A percentile compares a stretch with the other conserved stretches of the same genome.
These are phyloP conservation scores for Cicer cuneatum DNA, from an alignment of 306 rosid genomes.

Conservation along the genomic window DNA sequence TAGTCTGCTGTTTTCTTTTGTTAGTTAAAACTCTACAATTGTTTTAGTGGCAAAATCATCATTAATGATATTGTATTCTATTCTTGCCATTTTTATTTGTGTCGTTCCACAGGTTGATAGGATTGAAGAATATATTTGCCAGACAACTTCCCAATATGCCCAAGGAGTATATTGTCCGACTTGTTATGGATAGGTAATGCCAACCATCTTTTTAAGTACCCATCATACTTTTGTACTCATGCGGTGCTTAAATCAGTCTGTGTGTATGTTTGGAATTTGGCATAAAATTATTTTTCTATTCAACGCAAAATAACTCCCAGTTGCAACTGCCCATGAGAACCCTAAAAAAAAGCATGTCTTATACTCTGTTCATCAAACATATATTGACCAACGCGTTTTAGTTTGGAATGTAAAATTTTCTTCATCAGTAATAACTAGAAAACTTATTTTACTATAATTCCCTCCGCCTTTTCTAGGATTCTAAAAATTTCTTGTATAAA, in stretches of 20 bases:
- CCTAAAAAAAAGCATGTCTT: conserved; percentile 21
- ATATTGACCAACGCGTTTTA: neutral
- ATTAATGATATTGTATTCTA: conserved; percentile 38
- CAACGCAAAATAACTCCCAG: conserved; percentile 16
- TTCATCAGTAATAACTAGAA: conserved; percentile 10
- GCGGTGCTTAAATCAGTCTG: neutral
- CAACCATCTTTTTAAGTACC: conserved; percentile 20
- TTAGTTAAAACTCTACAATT: neutral
- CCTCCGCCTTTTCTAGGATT: neutral
- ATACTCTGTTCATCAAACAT: neutral
- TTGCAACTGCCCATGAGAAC: conserved; percentile 18
- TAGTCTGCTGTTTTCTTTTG: neutral
- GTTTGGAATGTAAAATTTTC: conserved; percentile 3
- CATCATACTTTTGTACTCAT: conserved; percentile 8
- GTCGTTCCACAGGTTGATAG: conserved; percentile 74
- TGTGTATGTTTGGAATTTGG: conserved; percentile 33
- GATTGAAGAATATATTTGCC: conserved; percentile 95
- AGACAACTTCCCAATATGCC: conserved; percentile 98
- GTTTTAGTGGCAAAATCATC: conserved; percentile 17
- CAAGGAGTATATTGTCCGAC: conserved; percentile 98
- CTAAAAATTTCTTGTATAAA: conserved; percentile 6
- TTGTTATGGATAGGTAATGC: conserved; percentile 94
- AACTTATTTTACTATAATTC: neutral
- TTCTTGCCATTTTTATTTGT: conserved; percentile 36
- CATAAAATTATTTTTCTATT: conserved; percentile 18